Evolutionary conservation across 164 flowering plant genomes (phyloP), one percentile per base, ranked within the genome.

Genomic region (Buxus sempervirens): DNA sequence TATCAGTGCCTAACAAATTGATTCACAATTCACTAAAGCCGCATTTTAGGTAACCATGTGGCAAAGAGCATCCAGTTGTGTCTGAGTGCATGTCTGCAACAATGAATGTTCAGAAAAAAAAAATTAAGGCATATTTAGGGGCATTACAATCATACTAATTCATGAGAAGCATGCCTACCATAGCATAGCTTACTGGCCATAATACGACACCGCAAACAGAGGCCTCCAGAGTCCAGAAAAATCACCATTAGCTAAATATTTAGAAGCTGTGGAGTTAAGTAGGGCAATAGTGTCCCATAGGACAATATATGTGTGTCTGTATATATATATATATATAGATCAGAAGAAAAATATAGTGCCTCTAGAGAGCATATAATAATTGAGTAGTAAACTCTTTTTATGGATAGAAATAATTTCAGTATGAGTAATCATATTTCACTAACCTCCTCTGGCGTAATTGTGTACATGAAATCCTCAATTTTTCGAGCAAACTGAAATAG

Each of bases 401-500:
- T 7, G 38, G 7, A 32, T 32, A 32, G 38, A 32, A 32, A 62
- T 41, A 42, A 9, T 18, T 8, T 21, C 23, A 21, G 41, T 13
- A 14, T 53, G 42, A n/a, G 36, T 22, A 53, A n/a, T 20, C 28
- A 45, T 45, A 22, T 22, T 64, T 32, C 9, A 74, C 81, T 69
- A 59, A 95, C 99, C 96, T 95, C 98, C 78, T 93, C 96, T 32
- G 96, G 93, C 5, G 91, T 51, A 14, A 88, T 84, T 38, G 96
- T 93, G 79, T 75, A 88, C 95, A 96, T 82, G 73, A 88, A 76
- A 75, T 96, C 98, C 77, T 96, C 99, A 64, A 93, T 82, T 80
- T 72, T 90, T 56, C 89, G 81, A 65, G 90, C 88, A 83, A 90
- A 93, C 78, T 89, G 96, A 83, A 96, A 93, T 60, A 96, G 91